Evolutionary conservation across 1,284 basidiomycete species (phyloP).

Genomic region (Omphalotus olearius): DNA sequence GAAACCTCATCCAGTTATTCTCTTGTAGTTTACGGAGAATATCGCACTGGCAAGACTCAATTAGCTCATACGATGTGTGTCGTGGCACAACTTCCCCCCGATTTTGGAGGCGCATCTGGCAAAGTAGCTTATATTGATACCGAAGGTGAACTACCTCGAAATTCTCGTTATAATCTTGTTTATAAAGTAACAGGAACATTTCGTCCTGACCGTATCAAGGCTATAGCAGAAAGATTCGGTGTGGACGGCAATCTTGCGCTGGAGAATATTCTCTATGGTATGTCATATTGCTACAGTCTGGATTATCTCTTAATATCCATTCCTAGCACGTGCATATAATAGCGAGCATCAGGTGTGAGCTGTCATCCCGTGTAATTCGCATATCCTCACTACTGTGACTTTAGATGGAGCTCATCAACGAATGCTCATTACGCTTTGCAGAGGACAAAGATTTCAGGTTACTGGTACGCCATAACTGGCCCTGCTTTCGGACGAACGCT

Average conservation of each 20-base stretch:
- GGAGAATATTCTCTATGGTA: constrained; percentile 84
- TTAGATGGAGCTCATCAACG: constrained; percentile 85
- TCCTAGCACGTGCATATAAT: constrained; percentile 74
- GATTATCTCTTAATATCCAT: neutral
- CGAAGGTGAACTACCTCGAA: constrained; percentile 49
- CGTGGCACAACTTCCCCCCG: constrained; percentile 80
- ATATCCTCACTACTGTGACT: neutral
- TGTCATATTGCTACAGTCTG: constrained; percentile 7
- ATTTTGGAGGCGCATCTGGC: constrained; percentile 86
- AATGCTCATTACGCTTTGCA: constrained; percentile 77
- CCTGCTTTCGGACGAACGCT: neutral
- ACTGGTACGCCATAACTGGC: constrained; percentile 38
- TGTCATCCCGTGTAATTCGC: neutral
- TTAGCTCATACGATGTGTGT: constrained; percentile 92
- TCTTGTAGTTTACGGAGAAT: constrained; percentile 68
- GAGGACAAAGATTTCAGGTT: constrained; percentile 80
- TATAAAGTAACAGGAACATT: constrained; percentile 65
- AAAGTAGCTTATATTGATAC: constrained; percentile 96
- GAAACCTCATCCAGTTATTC: neutral
- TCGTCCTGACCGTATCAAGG: constrained; percentile 84
- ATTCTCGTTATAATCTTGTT: neutral
- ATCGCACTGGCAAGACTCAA: constrained; percentile 87
- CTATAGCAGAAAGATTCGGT: constrained; percentile 88
- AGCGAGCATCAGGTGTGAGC: constrained; percentile 80
- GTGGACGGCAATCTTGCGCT: constrained; percentile 84